These are phyloP conservation scores for Citeromyces matritensis DNA, from an alignment of 805 yeast species.

Conservation along the genomic window DNA sequence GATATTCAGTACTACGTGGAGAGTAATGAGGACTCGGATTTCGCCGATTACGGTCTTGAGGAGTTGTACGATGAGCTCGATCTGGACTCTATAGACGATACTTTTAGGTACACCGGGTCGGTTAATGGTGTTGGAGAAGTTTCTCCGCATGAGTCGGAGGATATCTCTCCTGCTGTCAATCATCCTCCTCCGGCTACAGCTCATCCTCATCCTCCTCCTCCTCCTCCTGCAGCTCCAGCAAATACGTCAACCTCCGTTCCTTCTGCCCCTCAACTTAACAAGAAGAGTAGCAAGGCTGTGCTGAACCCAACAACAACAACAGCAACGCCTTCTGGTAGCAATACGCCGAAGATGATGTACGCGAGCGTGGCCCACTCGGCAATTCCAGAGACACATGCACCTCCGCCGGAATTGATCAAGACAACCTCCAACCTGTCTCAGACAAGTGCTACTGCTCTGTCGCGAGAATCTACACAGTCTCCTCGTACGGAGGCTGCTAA, in stretches of 20 bases:
- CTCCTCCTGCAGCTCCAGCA: conserved; percentile 3
- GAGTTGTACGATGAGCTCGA: conserved; percentile 81
- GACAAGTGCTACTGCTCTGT: conserved; percentile 5
- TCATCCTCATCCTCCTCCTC: background rate
- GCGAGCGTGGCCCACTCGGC: conserved; percentile 8
- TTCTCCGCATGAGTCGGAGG: conserved; percentile 3
- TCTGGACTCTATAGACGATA: conserved; percentile 32
- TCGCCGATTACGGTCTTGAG: conserved; percentile 65
- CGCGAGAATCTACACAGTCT: conserved; percentile 1
- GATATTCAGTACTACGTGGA: conserved; percentile 91
- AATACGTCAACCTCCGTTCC: background rate
- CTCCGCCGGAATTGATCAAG: conserved; percentile 5
- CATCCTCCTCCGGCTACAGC: conserved; percentile 1
- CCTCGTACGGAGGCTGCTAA: too few relatives aligned
- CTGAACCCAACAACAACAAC: conserved; percentile 12
- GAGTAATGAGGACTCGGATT: conserved; percentile 83
- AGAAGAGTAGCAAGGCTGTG: background rate
- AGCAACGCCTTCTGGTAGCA: conserved; percentile 4
- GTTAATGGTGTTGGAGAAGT: conserved; percentile 7
- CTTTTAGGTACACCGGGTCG: conserved; percentile 10
- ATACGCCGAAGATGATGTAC: conserved; percentile 23
- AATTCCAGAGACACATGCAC: conserved; percentile 7
- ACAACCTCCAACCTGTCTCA: conserved; percentile 6
- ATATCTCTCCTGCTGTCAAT: conserved; percentile 1
- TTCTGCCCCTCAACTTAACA: conserved; percentile 2